Conservation (phyloP, 1,139 yeast species). For the Yamadazyma buinensis region DNA sequence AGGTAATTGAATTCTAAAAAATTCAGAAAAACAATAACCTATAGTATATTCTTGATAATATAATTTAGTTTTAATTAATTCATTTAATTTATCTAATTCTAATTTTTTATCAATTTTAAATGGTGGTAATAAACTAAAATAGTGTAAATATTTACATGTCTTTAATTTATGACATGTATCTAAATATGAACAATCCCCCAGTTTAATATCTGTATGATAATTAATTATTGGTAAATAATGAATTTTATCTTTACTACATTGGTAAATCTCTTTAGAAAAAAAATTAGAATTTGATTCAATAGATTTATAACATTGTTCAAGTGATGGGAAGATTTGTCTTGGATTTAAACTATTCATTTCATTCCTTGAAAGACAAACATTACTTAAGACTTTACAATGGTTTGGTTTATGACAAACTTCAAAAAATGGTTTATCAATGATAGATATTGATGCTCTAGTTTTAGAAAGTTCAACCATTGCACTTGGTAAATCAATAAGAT, state of each 20-base stretch:
- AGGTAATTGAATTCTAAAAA: conserved; percentile 34
- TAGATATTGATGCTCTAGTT: conserved; percentile 19
- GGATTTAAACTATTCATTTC: conserved; percentile 14
- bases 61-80: conserved; percentile 18
- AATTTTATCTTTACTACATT: conserved; percentile 47
- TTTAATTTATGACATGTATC: conserved; percentile 90
- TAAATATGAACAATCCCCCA: conserved; percentile 93
- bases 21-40: conserved; percentile 51
- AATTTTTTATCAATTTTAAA: conserved; percentile 5
- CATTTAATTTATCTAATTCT: conserved; percentile 11
- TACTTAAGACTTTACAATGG: conserved; percentile 40
- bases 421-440: conserved; percentile 40
- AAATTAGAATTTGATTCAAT: conserved; percentile 18
- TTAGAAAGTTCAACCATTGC: conserved; percentile 12
- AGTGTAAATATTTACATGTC: conserved; percentile 79
- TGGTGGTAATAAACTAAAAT: conserved; percentile 56
- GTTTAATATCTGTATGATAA: conserved; percentile 51
- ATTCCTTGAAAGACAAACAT: conserved; percentile 20
- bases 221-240: conserved; percentile 63
- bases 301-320: conserved; percentile 17
- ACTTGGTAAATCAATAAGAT: conserved; percentile 9
- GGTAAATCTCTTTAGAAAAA: conserved; percentile 22
- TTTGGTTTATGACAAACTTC: conserved; percentile 48
- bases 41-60: conserved; percentile 43
- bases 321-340: conserved; percentile 18